Percentiles rank a stretch among this genome's conserved stretches.
Evolutionary conservation across 2,329 filamentous ascomycete species (phyloP).

Genomic region (Paecilomyces formosus): DNA sequence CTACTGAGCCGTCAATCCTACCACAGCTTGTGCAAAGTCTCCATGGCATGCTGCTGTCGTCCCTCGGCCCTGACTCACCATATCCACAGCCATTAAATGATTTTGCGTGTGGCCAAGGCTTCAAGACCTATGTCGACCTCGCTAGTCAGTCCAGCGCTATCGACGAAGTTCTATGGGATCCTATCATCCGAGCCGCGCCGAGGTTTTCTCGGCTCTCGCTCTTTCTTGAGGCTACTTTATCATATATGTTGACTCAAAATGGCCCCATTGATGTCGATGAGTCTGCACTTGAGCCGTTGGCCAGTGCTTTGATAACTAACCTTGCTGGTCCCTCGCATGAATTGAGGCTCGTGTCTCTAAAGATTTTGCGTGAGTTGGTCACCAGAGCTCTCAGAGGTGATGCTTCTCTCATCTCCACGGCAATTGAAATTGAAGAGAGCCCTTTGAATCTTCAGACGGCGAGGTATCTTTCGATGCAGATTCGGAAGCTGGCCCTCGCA

Average conservation of each 20-base stretch:
- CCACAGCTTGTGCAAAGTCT: constrained; percentile 60
- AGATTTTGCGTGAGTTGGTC: constrained; percentile 59
- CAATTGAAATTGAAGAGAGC: constrained; percentile 73
- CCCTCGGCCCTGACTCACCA: constrained; percentile 54
- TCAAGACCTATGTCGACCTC: constrained; percentile 64
- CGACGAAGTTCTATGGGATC: constrained; percentile 55
- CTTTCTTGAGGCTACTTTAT: constrained; percentile 58
- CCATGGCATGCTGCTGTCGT: constrained; percentile 58
- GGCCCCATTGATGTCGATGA: constrained; percentile 35
- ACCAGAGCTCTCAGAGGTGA: constrained; percentile 41
- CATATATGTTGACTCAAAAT: constrained; percentile 35
- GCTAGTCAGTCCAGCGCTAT: constrained; percentile 51
- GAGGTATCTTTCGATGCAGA: constrained; percentile 73
- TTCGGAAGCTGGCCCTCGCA: constrained; percentile 64
- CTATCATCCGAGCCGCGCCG: constrained; percentile 59
- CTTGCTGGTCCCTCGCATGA: constrained; percentile 68
- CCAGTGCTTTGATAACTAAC: constrained; percentile 61
- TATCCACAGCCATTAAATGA: constrained; percentile 57
- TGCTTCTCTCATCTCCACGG: constrained; percentile 43
- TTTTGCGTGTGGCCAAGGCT: constrained; percentile 68
- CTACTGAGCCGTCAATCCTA: constrained; percentile 54
- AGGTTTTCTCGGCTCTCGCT: constrained; percentile 58
- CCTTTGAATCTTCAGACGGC: constrained; percentile 69
- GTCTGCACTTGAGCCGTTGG: constrained; percentile 53
- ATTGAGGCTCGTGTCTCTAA: constrained; percentile 65